Evolutionary conservation across 208 protist genomes (phyloP), one percentile per base, ranked within the genome.

Genomic region (Leishmania turanica): DNA sequence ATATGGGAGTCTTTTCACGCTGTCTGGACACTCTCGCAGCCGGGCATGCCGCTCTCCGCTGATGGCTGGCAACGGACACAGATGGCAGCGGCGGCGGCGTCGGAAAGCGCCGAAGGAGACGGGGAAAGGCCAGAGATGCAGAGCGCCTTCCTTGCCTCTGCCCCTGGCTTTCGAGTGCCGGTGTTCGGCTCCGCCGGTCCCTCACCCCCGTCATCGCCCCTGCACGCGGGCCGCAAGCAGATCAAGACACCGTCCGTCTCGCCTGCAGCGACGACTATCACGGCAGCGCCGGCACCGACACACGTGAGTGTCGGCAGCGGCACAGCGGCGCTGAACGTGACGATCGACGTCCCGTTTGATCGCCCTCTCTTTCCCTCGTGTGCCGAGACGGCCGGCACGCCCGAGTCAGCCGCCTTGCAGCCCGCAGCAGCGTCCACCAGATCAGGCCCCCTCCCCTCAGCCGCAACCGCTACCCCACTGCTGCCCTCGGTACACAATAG

Each of bases 1-100:
- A 80, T 62, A 31, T 83, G 86, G 77, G 45, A 80, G 31, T 88
- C 87, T 13, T 92, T 96, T 73, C 93, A 96, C 80, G 82, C 86
- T 9, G 69, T 90, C 34, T 96, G 90, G 89, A 77, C 79, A 0
- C 84, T 95, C 45, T 92, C 90, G 42, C 83, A 89, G 54, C 81
- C 78, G 24, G 88, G 87, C 37, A 90, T 93, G 89, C 91, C 93
- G 47, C 84, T 95, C 34, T 93, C 89, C 51, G 84, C 81, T 31
- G 87, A 89, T n/a, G 81, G 75, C 27, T 87, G 86, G 85, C 66
- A 82, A 76, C 64, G 27, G 47, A n/a, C 69, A 54, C 51, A 71
- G 62, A 17, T 65, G 47, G 56, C 47, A 21, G 74, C 75, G 9
- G 77, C 80, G 24, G 77, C 80, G 24, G 71, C 71, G 34, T 34